Evolutionary conservation across 768 basidiomycete genomes (phyloP).

Genomic region (Lentinus tigrinus): DNA sequence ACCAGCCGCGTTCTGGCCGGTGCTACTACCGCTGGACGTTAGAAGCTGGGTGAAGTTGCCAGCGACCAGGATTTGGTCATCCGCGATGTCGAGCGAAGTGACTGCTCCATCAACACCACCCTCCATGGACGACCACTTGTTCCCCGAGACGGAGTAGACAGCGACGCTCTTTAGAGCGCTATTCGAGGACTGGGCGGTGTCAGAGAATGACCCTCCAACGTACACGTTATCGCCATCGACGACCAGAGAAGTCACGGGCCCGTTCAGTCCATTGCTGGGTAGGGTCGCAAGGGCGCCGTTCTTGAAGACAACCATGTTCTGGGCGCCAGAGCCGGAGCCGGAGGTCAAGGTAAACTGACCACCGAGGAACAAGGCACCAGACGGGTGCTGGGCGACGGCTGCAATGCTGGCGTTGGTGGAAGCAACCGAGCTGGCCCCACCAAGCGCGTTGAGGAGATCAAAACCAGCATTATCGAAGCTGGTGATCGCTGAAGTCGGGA

Average conservation of each 20-base stretch:
- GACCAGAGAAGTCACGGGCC: conserved; percentile 67
- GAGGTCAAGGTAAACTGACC: conserved; percentile 71
- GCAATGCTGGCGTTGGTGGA: conserved; percentile 43
- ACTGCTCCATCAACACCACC: conserved; percentile 80
- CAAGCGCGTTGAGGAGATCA: conserved; percentile 60
- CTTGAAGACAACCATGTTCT: conserved; percentile 75
- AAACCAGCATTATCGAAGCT: conserved; percentile 61
- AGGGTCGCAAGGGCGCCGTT: conserved; percentile 53
- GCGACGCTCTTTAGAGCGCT: conserved; percentile 61
- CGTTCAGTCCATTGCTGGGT: conserved; percentile 73
- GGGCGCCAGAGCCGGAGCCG: conserved; percentile 51
- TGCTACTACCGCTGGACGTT: conserved; percentile 29
- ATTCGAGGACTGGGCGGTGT: conserved; percentile 55
- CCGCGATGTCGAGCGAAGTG: conserved; percentile 50
- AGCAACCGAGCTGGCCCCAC: conserved; percentile 38
- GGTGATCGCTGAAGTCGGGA: conserved; percentile 74
- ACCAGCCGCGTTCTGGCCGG: conserved; percentile 47
- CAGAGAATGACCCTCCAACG: conserved; percentile 86
- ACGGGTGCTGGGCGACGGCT: conserved; percentile 63
- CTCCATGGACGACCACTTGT: conserved; percentile 66
- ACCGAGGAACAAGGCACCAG: conserved; percentile 67
- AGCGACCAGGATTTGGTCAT: conserved; percentile 57
- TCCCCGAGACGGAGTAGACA: conserved; percentile 62
- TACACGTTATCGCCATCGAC: conserved; percentile 64
- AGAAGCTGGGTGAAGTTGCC: conserved; percentile 71